phyloP scores from a whole-genome alignment of 1,284 basidiomycete species.

The Vanrija pseudolonga region DNA sequence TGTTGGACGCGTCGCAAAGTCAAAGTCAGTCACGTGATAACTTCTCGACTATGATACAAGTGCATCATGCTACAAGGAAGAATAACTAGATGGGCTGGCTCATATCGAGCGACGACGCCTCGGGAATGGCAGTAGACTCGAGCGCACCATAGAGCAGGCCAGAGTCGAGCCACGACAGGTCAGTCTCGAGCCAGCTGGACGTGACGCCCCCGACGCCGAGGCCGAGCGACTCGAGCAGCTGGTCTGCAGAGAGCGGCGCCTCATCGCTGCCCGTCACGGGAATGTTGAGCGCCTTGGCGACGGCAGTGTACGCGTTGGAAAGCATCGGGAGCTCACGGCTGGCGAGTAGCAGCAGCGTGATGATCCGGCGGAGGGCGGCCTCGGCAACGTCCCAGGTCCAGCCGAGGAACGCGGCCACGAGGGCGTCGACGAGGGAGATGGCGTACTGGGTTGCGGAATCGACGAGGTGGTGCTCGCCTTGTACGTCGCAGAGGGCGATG shows the following conservation, averaged over 20 bases:
- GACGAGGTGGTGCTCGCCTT: background rate
- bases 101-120: too few relatives aligned
- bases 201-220: background rate
- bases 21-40: too few relatives aligned
- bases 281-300: constrained; percentile 11
- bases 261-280: background rate
- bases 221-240: constrained; percentile 6
- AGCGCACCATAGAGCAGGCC: constrained; percentile 2
- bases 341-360: constrained; percentile 15
- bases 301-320: constrained; percentile 9
- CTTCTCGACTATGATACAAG: too few relatives aligned
- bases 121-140: background rate
- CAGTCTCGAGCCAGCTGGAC: constrained; percentile 4
- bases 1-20: too few relatives aligned
- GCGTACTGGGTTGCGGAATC: background rate
- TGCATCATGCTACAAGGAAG: too few relatives aligned
- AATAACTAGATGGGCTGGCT: too few relatives aligned
- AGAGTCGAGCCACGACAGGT: constrained; percentile 12
- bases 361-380: constrained; percentile 28
- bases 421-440: constrained; percentile 6
- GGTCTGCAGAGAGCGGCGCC: background rate
- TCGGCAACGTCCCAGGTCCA: constrained; percentile 30
- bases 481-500: constrained; percentile 10
- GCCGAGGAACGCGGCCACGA: constrained; percentile 1
- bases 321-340: constrained; percentile 16